Evolutionary conservation across 768 basidiomycete genomes (phyloP).

Genomic region (Lentinula guzmanii): DNA sequence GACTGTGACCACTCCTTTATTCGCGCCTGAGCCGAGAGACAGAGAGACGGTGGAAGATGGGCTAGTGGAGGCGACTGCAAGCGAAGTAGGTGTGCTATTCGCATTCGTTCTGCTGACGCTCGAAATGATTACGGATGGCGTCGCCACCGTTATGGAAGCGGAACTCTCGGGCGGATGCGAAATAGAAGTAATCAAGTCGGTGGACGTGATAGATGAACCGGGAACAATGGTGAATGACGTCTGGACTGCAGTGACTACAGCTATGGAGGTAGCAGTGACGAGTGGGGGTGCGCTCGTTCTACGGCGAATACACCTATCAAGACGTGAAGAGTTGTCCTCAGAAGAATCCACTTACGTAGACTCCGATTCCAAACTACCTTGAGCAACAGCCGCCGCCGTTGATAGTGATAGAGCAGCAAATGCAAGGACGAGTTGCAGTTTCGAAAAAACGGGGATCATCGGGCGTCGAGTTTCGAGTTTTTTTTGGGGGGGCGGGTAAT

Average conservation of each 20-base stretch:
- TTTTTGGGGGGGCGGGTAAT: too few species aligned
- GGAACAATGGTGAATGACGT: neutral
- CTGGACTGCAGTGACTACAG: neutral
- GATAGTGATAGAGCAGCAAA: neutral
- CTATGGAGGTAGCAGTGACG: conserved; percentile 1
- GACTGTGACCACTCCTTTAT: neutral
- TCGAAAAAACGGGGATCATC: neutral
- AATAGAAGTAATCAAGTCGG: neutral
- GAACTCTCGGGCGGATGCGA: neutral
- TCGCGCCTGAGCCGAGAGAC: neutral
- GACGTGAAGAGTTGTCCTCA: neutral
- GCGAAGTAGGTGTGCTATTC: neutral
- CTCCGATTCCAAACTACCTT: neutral
- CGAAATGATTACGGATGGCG: neutral
- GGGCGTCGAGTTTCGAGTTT: too few species aligned
- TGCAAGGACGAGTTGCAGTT: neutral
- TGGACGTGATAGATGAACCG: neutral
- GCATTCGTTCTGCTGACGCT: neutral
- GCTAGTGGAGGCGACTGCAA: too few species aligned
- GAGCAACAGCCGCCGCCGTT: neutral
- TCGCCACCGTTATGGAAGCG: neutral
- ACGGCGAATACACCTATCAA: neutral
- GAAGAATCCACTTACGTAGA: neutral
- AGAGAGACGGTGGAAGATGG: neutral
- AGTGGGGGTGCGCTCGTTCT: neutral